phyloP scores from a whole-genome alignment of 2,329 filamentous ascomycete genomes.

The Sarocladium brachiariae region DNA sequence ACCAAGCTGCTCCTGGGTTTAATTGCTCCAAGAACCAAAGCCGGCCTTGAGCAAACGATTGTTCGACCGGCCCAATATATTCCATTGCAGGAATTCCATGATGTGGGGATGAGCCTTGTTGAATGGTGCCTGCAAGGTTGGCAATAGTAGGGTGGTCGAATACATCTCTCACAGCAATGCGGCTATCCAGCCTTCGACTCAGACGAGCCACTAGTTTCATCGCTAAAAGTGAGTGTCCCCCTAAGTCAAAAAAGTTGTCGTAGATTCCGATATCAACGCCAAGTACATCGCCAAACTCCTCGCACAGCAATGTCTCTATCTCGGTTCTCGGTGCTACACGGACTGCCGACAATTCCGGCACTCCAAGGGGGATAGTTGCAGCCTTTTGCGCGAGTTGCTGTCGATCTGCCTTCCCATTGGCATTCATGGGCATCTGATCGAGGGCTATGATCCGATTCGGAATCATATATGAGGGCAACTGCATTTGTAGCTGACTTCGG shows the following conservation, averaged over 20 bases:
- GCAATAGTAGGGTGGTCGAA: background rate
- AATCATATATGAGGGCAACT: slow-evolving; percentile 21
- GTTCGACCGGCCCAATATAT: slow-evolving; percentile 15
- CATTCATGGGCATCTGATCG: slow-evolving; percentile 20
- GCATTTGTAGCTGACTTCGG: background rate
- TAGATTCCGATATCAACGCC: slow-evolving; percentile 9
- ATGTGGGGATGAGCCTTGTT: background rate
- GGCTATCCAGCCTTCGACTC: background rate
- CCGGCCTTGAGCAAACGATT: slow-evolving; percentile 18
- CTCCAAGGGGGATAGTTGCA: background rate
- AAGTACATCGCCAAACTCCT: slow-evolving; percentile 10
- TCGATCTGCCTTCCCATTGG: slow-evolving; percentile 20
- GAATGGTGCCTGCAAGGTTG: background rate
- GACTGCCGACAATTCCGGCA: background rate
- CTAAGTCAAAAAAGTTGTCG: slow-evolving; percentile 15
- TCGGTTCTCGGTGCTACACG: slow-evolving; percentile 9
- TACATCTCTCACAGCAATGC: background rate
- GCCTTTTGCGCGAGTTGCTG: slow-evolving; percentile 10
- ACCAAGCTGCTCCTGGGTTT: slow-evolving; percentile 14
- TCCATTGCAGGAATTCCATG: background rate
- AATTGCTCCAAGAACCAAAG: slow-evolving; percentile 19
- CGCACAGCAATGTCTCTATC: slow-evolving; percentile 2
- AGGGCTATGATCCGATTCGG: slow-evolving; percentile 16
- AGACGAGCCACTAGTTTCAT: background rate
- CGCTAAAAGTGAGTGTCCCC: background rate